Percentiles rank a stretch among this genome's conserved stretches.
phyloP scores from a whole-genome alignment of 495 filamentous ascomycete species.

The Aspergillus hancockii region DNA sequence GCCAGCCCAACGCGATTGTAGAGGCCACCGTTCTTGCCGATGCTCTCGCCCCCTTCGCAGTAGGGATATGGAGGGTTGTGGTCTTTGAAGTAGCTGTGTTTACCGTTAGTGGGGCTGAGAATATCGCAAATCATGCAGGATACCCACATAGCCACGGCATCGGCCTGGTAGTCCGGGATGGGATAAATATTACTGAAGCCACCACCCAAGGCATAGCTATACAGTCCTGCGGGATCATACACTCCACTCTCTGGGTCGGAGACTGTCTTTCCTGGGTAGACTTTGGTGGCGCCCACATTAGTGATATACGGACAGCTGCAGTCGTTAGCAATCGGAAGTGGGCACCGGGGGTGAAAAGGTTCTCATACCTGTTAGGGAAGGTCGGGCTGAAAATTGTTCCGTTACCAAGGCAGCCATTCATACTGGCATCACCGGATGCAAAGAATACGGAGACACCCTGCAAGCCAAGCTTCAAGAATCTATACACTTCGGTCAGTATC shows the following conservation, averaged over 20 bases:
- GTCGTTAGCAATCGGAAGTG: background rate
- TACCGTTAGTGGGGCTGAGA: background rate
- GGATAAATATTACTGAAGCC: conserved; percentile 73
- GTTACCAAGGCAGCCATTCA: conserved; percentile 41
- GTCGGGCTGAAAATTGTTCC: conserved; percentile 46
- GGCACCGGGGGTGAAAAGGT: background rate
- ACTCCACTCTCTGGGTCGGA: conserved; percentile 29
- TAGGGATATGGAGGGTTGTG: conserved; percentile 48
- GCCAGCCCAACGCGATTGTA: conserved; percentile 60
- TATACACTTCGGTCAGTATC: background rate
- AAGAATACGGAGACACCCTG: conserved; percentile 62
- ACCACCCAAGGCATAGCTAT: conserved; percentile 57
- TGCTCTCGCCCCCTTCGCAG: conserved; percentile 38
- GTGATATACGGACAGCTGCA: conserved; percentile 53
- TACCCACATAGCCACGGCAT: conserved; percentile 42
- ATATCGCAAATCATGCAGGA: background rate
- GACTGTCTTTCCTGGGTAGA: conserved; percentile 27
- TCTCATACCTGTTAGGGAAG: conserved; percentile 39
- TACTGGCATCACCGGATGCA: conserved; percentile 48
- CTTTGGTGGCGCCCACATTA: conserved; percentile 49
- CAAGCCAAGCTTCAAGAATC: conserved; percentile 60
- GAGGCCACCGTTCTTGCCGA: conserved; percentile 49
- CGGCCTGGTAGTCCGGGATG: conserved; percentile 57
- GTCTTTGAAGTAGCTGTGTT: conserved; percentile 47
- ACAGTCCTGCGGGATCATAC: conserved; percentile 43